phyloP scores from a whole-genome alignment of 495 filamentous ascomycete genomes.

The Talaromyces borbonicus region DNA sequence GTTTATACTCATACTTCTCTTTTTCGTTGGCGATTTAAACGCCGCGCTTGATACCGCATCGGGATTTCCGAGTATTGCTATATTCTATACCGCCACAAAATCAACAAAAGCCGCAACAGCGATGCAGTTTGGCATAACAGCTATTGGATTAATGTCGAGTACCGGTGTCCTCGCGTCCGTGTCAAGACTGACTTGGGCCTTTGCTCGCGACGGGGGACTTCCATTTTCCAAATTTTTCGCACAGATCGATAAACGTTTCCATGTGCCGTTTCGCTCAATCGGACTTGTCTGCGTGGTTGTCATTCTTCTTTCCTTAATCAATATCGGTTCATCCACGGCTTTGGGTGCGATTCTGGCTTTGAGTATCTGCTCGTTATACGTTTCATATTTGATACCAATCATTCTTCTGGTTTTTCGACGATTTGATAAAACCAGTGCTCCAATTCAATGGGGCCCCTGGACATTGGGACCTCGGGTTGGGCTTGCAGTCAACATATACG shows the following conservation, averaged over 20 bases:
- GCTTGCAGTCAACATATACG: slow-evolving; percentile 30
- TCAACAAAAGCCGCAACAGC: slow-evolving; percentile 17
- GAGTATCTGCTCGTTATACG: slow-evolving; percentile 33
- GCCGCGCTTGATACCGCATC: slow-evolving; percentile 20
- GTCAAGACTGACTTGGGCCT: slow-evolving; percentile 47
- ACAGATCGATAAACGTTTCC: slow-evolving; percentile 26
- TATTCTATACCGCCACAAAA: slow-evolving; percentile 19
- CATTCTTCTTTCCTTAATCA: slow-evolving; percentile 39
- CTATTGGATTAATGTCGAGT: slow-evolving; percentile 15
- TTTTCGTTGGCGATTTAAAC: slow-evolving; percentile 27
- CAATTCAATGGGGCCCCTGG: slow-evolving; percentile 21
- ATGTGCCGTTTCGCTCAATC: slow-evolving; percentile 41
- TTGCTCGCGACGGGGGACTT: slow-evolving; percentile 50
- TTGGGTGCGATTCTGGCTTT: slow-evolving; percentile 44
- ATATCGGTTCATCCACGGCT: slow-evolving; percentile 36
- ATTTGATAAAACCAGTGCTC: slow-evolving; percentile 14
- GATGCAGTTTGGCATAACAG: slow-evolving; percentile 17
- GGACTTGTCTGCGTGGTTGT: slow-evolving; percentile 26
- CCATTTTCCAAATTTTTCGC: slow-evolving; percentile 44
- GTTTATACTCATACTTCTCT: slow-evolving; percentile 26
- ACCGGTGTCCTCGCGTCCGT: slow-evolving; percentile 31
- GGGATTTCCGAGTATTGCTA: slow-evolving; percentile 23
- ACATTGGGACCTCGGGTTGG: slow-evolving; percentile 22
- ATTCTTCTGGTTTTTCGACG: slow-evolving; percentile 27
- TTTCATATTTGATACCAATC: slow-evolving; percentile 42